Percentiles rank a stretch among this genome's conserved stretches.
phyloP scores from a whole-genome alignment of 768 basidiomycete genomes.

The Strobilomyces dryophilus region DNA sequence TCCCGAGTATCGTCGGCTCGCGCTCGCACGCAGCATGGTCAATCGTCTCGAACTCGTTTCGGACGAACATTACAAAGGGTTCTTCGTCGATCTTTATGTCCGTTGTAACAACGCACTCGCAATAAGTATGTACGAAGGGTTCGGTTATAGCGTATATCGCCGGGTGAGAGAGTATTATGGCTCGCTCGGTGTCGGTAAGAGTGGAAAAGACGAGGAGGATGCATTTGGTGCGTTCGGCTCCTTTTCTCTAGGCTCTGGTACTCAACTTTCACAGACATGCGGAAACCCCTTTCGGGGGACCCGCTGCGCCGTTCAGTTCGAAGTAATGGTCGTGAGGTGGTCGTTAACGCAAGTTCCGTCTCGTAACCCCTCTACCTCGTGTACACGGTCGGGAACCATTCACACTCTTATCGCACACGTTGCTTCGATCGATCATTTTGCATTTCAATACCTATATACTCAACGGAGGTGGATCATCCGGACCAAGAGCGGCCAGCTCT shows the following conservation, averaged over 20 bases:
- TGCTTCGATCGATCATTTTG: slow-evolving; percentile 5
- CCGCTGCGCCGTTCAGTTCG: slow-evolving; percentile 59
- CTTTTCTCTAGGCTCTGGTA: neutral
- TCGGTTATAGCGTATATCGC: slow-evolving; percentile 92
- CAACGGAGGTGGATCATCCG: slow-evolving; percentile 42
- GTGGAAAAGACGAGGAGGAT: slow-evolving; percentile 82
- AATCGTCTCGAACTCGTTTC: slow-evolving; percentile 80
- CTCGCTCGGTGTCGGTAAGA: slow-evolving; percentile 67
- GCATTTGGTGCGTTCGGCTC: slow-evolving; percentile 71
- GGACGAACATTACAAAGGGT: slow-evolving; percentile 73
- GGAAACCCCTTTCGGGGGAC: slow-evolving; percentile 69
- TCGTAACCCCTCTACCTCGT: slow-evolving; percentile 22
- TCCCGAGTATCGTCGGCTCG: slow-evolving; percentile 86
- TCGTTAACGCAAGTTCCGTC: slow-evolving; percentile 45
- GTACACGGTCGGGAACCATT: slow-evolving; percentile 1
- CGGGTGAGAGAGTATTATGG: slow-evolving; percentile 90
- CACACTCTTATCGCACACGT: slow-evolving; percentile 7
- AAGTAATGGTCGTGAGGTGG: slow-evolving; percentile 66
- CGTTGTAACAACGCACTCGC: slow-evolving; percentile 83
- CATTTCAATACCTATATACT: slow-evolving; percentile 31
- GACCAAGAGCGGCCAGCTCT: slow-evolving; percentile 50
- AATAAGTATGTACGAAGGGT: slow-evolving; percentile 85
- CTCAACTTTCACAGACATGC: slow-evolving; percentile 47
- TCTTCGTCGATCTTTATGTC: slow-evolving; percentile 95
- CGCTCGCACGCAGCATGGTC: slow-evolving; percentile 87